Base-by-base conservation (phyloP, 176 grass and related monocot species). In the Pontederia paniculata region DNA sequence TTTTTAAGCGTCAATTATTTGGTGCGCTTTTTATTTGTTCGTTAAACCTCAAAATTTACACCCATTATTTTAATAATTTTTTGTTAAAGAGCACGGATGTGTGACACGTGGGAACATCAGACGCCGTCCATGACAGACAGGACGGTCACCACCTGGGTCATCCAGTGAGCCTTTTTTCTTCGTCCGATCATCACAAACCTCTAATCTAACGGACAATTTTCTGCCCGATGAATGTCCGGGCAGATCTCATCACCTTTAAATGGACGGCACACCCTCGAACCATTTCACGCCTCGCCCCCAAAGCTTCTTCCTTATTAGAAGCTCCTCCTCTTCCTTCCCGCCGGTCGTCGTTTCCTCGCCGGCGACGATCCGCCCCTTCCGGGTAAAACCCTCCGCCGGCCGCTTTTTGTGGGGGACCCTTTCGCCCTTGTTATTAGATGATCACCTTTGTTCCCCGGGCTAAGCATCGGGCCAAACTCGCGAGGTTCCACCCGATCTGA, bases 201-300 rank as follows among this genome's bases (percentile, higher is more conserved):
- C 0, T 0, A 5, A 44, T 13, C 64, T 9, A 17, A 42, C 64
- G 64, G 64, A 7, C 2, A 1, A 2, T 10, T 15, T 53, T 2
- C 12, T 37, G 64, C 64, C 23, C 17, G 5, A 12, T 1, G 9
- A 4, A 10, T 7, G 13, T 12, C 2, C 15, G 64, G 64, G 64
- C 50, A 67, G 50, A 67, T 67, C 64, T 67, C 64, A 1, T 20
- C 12, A 48, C 22, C 64, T 67, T 67, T 67, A 67, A 67, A 50
- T n/a, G 53, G 31, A 15, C 15, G 37, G 11, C 20, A 25, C 64
- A 41, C 49, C 48, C 4, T 16, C 5, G 0, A 5, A 8, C 18
- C 16, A 42, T 50, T 45, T 9, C 48, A 25, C 50, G 51, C 63
- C 25, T 10, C 63, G 14, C 9, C 9, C 3, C 17, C 1, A 1